Conservation (phyloP, 768 basidiomycete genomes). For the Trametes elegans region DNA sequence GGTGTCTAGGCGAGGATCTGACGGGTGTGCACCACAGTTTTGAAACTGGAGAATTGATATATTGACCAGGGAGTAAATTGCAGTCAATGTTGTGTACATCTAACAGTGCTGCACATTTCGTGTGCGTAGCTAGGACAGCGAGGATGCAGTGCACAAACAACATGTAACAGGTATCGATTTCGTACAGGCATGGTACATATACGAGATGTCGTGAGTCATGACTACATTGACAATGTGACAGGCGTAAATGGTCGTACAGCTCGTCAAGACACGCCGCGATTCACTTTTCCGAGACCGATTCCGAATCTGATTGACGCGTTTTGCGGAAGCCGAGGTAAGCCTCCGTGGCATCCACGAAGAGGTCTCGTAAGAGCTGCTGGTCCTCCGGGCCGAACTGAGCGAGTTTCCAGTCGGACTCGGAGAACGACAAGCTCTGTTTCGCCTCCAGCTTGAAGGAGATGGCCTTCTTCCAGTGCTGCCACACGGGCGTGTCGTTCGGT, state of each 20-base stretch:
- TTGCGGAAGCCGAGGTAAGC: slow-evolving; percentile 2
- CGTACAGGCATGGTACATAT: too few relatives aligned
- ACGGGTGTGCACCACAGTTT: not conserved
- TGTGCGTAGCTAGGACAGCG: too few relatives aligned
- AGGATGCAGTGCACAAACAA: too few relatives aligned
- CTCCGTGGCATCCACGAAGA: slow-evolving; percentile 11
- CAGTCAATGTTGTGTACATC: not conserved
- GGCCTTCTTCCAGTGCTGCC: slow-evolving; percentile 11
- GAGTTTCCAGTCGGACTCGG: slow-evolving; percentile 1
- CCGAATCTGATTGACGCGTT: not conserved
- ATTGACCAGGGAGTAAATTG: not conserved
- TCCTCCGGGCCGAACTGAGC: not conserved
- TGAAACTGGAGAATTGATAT: slow-evolving; percentile 13
- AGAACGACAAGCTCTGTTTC: not conserved
- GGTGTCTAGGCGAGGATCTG: not conserved
- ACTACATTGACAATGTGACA: too few relatives aligned
- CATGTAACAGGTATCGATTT: not conserved
- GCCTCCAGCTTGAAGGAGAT: not conserved
- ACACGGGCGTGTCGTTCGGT: slow-evolving; percentile 14
- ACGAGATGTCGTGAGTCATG: too few relatives aligned
- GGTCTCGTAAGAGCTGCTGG: not conserved
- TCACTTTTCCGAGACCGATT: too few relatives aligned
- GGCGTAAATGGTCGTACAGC: too few relatives aligned
- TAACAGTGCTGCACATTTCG: too few relatives aligned
- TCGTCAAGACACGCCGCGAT: too few relatives aligned